Evolutionary conservation across 2,329 filamentous ascomycete species (phyloP).

Genomic region (Hypoxylon sp.): DNA sequence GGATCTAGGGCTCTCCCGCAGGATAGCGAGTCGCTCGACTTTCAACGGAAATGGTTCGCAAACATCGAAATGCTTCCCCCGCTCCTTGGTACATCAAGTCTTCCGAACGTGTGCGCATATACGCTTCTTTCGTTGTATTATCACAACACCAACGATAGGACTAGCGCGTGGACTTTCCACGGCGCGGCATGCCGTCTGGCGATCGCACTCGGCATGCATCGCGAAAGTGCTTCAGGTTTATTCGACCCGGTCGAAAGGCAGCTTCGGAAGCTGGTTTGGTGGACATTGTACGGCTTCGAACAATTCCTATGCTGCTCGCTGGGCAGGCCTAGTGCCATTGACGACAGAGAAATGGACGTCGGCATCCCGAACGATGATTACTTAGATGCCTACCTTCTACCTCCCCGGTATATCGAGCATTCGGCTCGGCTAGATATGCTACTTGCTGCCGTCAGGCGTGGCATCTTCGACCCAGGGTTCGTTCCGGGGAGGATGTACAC

Average conservation of each 20-base stretch:
- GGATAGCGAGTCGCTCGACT: constrained; percentile 50
- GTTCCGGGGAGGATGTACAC: constrained; percentile 36
- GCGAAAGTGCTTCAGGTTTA: constrained; percentile 57
- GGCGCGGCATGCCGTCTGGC: constrained; percentile 60
- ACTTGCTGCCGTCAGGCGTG: constrained; percentile 50
- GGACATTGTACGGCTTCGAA: constrained; percentile 55
- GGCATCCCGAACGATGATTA: constrained; percentile 48
- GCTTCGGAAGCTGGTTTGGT: constrained; percentile 53
- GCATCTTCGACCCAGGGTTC: constrained; percentile 49
- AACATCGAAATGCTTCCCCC: constrained; percentile 56
- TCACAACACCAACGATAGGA: constrained; percentile 60
- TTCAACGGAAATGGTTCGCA: constrained; percentile 55
- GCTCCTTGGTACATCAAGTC: constrained; percentile 56
- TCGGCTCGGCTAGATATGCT: constrained; percentile 48
- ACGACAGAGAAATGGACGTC: constrained; percentile 52
- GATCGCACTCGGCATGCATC: constrained; percentile 62
- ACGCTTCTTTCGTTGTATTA: constrained; percentile 60
- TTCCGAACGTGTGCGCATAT: constrained; percentile 61
- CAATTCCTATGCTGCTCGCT: constrained; percentile 54
- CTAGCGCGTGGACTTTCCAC: constrained; percentile 59
- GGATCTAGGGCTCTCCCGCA: constrained; percentile 59
- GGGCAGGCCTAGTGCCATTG: constrained; percentile 53
- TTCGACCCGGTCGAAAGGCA: constrained; percentile 54
- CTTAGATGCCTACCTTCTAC: constrained; percentile 49
- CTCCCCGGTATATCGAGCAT: constrained; percentile 44